Evolutionary conservation across 257 asterid genomes (phyloP).

Genomic region (Solanum chiquidenum): DNA sequence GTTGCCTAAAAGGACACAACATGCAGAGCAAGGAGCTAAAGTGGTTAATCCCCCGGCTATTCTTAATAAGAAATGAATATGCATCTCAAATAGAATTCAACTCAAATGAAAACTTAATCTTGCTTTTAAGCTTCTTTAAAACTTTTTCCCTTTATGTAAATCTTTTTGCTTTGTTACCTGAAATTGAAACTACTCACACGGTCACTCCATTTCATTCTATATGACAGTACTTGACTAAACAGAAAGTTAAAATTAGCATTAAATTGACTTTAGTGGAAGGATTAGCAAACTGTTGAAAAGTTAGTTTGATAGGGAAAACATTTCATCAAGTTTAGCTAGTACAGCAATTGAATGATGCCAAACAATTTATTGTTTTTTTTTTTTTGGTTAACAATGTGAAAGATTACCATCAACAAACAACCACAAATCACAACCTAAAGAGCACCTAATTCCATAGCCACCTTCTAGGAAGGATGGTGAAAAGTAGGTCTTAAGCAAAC

Average conservation of each 20-base stretch:
- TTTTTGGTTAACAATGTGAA: background rate
- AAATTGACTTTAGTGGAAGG: background rate
- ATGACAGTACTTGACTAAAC: background rate
- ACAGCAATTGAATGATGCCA: background rate
- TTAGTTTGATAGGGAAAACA: background rate
- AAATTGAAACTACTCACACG: background rate
- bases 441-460: background rate
- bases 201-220: background rate
- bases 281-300: background rate
- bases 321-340: background rate
- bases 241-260: background rate
- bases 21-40: background rate
- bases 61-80: background rate
- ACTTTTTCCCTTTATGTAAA: background rate
- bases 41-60: background rate
- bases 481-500: background rate
- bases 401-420: background rate
- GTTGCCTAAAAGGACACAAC: slow-evolving; percentile 48
- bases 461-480: background rate
- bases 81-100: background rate
- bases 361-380: background rate
- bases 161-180: background rate
- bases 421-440: background rate
- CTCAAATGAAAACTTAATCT: background rate
- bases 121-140: background rate